Evolutionary conservation across 129 eudicot species (phyloP), one percentile per base, ranked within the genome.

Genomic region (Smallanthus sonchifolius): DNA sequence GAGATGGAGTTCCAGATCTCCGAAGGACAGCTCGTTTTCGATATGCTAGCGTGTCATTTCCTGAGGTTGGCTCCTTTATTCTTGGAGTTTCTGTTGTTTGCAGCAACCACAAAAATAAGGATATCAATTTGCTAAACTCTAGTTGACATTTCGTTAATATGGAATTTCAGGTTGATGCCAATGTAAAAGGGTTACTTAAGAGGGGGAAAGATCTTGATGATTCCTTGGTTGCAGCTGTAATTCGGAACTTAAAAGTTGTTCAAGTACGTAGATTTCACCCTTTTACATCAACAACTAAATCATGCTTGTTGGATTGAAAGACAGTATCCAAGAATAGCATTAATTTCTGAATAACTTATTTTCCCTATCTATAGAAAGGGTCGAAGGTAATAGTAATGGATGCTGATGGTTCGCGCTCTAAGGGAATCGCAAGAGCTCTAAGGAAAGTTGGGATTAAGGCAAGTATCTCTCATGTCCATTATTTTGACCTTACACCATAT

Each of bases 1-100:
- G 84, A 76, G 97, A 94, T 74, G 98, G 98, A n/a, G 76, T 94
- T 75, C 98, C 98, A 77, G 98, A 94, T 90, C 96, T 94, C 59
- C 86, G 98, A 69, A 84, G 98, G 76, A 80, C 83, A 44, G 92
- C 96, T 56, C 89, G 98, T 44, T 90, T 63, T 88, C 90, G 98
- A 68, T 94, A 88, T 85, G 91, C 96, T 30, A 80, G 78, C 75
- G 91, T 90, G 39, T 42, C 86, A 52, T 66, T 80, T 76, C 97
- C 96, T 56, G 87, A 90, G 98, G 98, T 93, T 73, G 59, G 13
- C 60, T 2, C 62, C 60, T 20, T 32, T 47, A 16, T 32, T 36
- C 55, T 19, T 24, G 56, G 72, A 43, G 42, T 54, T 55, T 55
- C 10, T 55, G 37, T 36, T 70, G n/a, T 55, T 36, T 17, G 35